Conservation (phyloP, 768 basidiomycete species). For the Punctularia strigosozonata region DNA sequence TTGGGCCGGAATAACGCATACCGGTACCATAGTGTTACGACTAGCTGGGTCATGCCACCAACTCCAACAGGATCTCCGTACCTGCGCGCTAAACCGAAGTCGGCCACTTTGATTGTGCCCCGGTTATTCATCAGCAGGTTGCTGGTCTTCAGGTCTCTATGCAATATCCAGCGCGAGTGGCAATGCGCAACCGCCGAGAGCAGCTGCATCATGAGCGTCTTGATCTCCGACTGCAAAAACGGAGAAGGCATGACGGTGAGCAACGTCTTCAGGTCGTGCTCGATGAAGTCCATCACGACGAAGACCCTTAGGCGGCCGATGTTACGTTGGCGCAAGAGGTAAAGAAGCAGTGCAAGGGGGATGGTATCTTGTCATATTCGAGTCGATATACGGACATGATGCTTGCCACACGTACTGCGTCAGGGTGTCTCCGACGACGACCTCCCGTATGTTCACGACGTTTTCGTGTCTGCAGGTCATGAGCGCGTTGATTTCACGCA, state of each 20-base stretch:
- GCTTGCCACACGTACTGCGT: slow-evolving; percentile 73
- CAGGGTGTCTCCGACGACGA: slow-evolving; percentile 95
- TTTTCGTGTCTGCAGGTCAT: slow-evolving; percentile 94
- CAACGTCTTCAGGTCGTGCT: slow-evolving; percentile 96
- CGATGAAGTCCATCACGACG: slow-evolving; percentile 99
- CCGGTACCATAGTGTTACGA: slow-evolving; percentile 99
- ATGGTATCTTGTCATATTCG: neutral
- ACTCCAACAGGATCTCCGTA: slow-evolving; percentile 96
- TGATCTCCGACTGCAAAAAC: slow-evolving; percentile 96
- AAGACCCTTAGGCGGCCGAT: slow-evolving; percentile 60
- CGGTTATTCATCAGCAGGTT: slow-evolving; percentile 99
- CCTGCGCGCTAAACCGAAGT: slow-evolving; percentile 91
- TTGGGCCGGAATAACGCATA: slow-evolving; percentile 22
- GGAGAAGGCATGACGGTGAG: slow-evolving; percentile 92
- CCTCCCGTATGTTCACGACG: slow-evolving; percentile 93
- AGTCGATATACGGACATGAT: neutral
- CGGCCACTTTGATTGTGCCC: slow-evolving; percentile 96
- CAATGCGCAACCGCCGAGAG: slow-evolving; percentile 89
- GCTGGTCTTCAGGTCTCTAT: slow-evolving; percentile 94
- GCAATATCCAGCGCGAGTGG: slow-evolving; percentile 95
- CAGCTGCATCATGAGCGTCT: slow-evolving; percentile 90
- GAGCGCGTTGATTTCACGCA: slow-evolving; percentile 92
- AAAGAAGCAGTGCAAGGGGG: slow-evolving; percentile 1
- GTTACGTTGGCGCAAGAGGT: slow-evolving; percentile 2
- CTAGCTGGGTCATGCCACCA: slow-evolving; percentile 95